phyloP scores from a whole-genome alignment of 2,329 filamentous ascomycete genomes.

The Fusarium palustre region DNA sequence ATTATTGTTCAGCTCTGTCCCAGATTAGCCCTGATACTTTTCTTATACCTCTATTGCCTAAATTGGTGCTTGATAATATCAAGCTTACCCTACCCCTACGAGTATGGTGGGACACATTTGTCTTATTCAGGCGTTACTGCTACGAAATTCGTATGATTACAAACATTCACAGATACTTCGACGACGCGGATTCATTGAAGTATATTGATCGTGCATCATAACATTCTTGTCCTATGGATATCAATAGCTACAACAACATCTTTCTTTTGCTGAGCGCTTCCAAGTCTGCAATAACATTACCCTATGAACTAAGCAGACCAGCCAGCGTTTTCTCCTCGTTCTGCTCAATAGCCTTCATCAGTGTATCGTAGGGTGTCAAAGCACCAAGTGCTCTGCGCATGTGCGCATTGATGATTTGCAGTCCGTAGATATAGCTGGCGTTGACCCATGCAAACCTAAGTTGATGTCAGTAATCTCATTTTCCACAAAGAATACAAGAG shows the following conservation, averaged over 20 bases:
- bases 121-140: not conserved
- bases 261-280: conserved; percentile 21
- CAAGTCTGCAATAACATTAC: conserved; percentile 17
- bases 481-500: not conserved
- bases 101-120: no score
- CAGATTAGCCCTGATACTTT: not conserved
- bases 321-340: conserved; percentile 66
- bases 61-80: not conserved
- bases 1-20: not conserved
- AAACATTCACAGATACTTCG: not conserved
- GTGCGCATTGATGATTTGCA: conserved; percentile 88
- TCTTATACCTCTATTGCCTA: no score
- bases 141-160: not conserved
- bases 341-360: conserved; percentile 74
- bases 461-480: conserved; percentile 44
- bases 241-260: conserved; percentile 2
- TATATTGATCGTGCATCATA: conserved; percentile 3
- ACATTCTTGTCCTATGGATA: conserved; percentile 20
- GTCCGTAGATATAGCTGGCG: conserved; percentile 93
- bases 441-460: conserved; percentile 97
- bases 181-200: not conserved
- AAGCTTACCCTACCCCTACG: not conserved
- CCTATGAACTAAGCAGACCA: conserved; percentile 50
- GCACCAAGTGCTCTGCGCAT: conserved; percentile 90
- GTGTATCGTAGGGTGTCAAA: conserved; percentile 86